These are phyloP conservation scores for Rhizopus arrhizus DNA, from an alignment of 371 early-diverging fungal genomes.

Conservation along the genomic window DNA sequence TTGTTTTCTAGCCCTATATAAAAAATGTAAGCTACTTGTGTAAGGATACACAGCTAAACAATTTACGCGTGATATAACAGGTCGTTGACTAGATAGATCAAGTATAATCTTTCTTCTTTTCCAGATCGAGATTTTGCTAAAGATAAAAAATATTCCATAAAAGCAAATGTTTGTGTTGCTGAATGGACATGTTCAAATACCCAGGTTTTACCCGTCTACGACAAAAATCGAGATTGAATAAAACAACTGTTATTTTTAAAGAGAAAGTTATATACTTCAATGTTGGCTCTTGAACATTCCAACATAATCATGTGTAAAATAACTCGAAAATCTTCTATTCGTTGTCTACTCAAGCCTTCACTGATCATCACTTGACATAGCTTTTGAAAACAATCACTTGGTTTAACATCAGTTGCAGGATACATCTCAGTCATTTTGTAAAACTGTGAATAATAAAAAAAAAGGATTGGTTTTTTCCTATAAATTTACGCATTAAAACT, in stretches of 20 bases:
- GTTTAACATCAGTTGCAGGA: constrained; percentile 1
- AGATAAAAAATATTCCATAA: constrained; percentile 50
- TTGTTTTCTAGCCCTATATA: constrained; percentile 53
- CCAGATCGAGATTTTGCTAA: constrained; percentile 45
- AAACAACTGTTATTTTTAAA: neutral
- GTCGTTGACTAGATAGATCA: constrained; percentile 64
- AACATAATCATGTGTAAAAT: constrained; percentile 56
- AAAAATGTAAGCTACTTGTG: neutral
- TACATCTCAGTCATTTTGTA: neutral
- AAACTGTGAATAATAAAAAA: no score
- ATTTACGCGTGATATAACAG: constrained; percentile 60
- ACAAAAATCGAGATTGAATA: neutral
- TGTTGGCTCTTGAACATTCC: constrained; percentile 65
- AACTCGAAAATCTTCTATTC: constrained; percentile 42
- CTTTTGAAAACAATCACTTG: constrained; percentile 20
- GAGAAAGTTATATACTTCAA: constrained; percentile 46
- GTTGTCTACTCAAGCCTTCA: constrained; percentile 18
- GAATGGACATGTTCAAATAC: constrained; percentile 55
- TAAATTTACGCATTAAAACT: no score
- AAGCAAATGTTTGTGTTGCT: constrained; percentile 40
- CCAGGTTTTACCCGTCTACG: constrained; percentile 65
- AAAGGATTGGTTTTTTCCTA: no score
- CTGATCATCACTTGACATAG: constrained; percentile 24
- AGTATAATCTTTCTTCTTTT: constrained; percentile 61
- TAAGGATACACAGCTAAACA: neutral